phyloP scores from a whole-genome alignment of 208 protist species.

The Leptomonas seymouri region DNA sequence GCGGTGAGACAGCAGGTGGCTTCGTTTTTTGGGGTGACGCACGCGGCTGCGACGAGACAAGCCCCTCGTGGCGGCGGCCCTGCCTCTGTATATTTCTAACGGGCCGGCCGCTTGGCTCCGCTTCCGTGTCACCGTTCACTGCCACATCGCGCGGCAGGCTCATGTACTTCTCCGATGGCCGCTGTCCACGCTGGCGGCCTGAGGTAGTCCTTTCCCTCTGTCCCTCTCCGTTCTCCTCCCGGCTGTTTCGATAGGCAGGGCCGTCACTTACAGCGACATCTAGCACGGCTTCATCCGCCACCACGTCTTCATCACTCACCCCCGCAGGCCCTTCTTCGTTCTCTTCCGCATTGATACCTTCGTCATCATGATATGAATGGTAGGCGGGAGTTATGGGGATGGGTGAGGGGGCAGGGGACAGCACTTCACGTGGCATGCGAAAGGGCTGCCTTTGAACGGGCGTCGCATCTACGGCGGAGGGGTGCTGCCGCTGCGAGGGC shows the following conservation, averaged over 20 bases:
- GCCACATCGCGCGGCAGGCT: constrained; percentile 10
- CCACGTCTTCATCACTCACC: not conserved
- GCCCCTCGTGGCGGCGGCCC: constrained; percentile 4
- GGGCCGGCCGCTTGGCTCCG: not conserved
- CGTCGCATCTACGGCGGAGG: not conserved
- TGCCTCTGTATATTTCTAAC: not conserved
- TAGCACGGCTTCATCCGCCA: constrained; percentile 7
- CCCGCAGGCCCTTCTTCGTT: not conserved
- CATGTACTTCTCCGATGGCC: constrained; percentile 12
- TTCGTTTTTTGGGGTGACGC: constrained; percentile 1
- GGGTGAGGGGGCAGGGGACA: constrained; percentile 23
- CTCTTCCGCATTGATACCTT: not conserved
- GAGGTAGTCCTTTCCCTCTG: not conserved
- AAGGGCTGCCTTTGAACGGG: constrained; percentile 5
- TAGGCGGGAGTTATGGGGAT: constrained; percentile 14
- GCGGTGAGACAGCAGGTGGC: not conserved
- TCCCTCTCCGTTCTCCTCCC: not conserved
- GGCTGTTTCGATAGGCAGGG: not conserved
- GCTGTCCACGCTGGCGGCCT: not conserved
- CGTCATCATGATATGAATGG: constrained; percentile 22
- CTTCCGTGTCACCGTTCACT: not conserved
- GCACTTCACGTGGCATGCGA: constrained; percentile 13
- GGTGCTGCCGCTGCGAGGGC: constrained; percentile 2
- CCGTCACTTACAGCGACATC: not conserved
- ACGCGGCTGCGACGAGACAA: constrained; percentile 16